phyloP scores from a whole-genome alignment of 2,329 filamentous ascomycete species.

The Monilinia laxa region DNA sequence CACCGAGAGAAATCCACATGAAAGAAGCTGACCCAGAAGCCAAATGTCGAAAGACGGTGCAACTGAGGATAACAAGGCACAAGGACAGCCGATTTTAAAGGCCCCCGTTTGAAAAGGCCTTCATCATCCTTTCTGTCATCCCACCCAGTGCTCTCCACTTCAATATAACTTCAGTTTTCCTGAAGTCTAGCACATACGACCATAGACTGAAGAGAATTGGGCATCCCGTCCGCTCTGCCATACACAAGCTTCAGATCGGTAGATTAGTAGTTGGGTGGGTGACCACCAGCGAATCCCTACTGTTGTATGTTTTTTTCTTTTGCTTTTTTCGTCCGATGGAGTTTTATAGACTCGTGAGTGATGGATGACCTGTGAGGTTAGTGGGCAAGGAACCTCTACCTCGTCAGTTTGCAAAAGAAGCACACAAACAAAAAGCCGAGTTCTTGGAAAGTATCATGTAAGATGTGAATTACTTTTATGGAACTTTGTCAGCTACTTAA shows the following conservation, averaged over 20 bases:
- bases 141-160: too few species aligned
- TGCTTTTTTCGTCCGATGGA: background rate
- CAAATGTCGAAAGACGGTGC: background rate
- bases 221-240: slow-evolving; percentile 13
- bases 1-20: background rate
- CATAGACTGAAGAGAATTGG: slow-evolving; percentile 6
- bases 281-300: slow-evolving; percentile 6
- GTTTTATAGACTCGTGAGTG: background rate
- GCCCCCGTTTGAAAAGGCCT: background rate
- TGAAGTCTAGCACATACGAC: background rate
- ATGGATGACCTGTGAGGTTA: background rate
- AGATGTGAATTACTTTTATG: slow-evolving; percentile 3
- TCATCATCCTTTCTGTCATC: background rate
- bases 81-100: too few species aligned
- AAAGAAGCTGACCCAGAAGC: background rate
- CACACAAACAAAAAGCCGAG: background rate
- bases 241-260: slow-evolving; percentile 14
- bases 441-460: background rate
- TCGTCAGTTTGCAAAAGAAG: background rate
- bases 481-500: background rate
- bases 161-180: background rate
- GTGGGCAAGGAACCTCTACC: background rate
- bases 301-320: slow-evolving; percentile 4
- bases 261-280: slow-evolving; percentile 17
- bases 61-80: background rate